Evolutionary conservation across 2,329 filamentous ascomycete species (phyloP).

Genomic region (Penicillium sp.): DNA sequence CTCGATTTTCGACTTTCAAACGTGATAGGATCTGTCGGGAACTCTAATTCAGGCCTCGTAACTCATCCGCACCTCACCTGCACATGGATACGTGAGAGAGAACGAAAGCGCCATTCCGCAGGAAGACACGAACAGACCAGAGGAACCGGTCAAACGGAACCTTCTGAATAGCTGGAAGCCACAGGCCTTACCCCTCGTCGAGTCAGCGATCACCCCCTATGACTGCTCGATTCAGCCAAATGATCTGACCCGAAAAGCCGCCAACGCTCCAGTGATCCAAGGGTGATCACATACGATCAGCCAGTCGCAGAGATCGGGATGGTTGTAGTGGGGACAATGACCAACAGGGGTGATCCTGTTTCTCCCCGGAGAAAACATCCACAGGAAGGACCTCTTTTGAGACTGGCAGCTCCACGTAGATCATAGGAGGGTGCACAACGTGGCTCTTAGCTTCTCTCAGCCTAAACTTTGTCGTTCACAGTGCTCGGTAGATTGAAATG

Average conservation of each 20-base stretch:
- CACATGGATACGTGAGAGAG: not conserved
- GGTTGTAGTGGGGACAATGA: conserved; percentile 4
- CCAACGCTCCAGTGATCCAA: conserved; percentile 9
- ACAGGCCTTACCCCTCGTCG: not conserved
- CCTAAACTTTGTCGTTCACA: not conserved
- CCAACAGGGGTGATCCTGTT: not conserved
- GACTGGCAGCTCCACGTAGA: conserved; percentile 3
- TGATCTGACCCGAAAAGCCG: conserved; percentile 7
- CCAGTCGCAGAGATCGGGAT: conserved; percentile 4
- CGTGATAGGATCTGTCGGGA: conserved; percentile 4
- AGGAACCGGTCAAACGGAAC: conserved; percentile 2
- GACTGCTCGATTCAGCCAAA: conserved; percentile 1
- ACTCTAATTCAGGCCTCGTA: not conserved
- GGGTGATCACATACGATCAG: conserved; percentile 7
- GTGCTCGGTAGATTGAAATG: conserved; percentile 1
- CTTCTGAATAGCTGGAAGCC: not conserved
- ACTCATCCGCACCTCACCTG: not conserved
- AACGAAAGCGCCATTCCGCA: too few species aligned
- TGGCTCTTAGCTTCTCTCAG: conserved; percentile 9
- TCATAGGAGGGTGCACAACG: conserved; percentile 12
- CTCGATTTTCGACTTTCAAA: not conserved
- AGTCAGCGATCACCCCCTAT: conserved; percentile 7
- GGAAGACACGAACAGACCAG: too few species aligned
- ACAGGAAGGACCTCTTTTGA: not conserved
- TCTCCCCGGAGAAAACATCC: conserved; percentile 4